These are phyloP conservation scores for Dendrostoma leiphaemia DNA, from an alignment of 2,329 filamentous ascomycete species.

Conservation along the genomic window DNA sequence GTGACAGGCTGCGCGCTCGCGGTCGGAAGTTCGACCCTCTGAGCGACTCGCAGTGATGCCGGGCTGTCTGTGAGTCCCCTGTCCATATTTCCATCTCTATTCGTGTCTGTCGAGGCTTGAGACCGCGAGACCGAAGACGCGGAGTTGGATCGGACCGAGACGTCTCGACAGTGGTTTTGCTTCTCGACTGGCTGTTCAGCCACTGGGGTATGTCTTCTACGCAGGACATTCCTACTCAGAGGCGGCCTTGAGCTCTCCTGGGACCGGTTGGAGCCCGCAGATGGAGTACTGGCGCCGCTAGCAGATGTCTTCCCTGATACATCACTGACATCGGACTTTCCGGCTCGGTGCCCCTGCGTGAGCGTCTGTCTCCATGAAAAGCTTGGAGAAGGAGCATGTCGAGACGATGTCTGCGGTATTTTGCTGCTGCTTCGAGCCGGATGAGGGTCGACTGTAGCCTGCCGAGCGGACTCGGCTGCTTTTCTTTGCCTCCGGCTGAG, in stretches of 20 bases:
- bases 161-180: slow-evolving; percentile 33
- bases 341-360: slow-evolving; percentile 42
- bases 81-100: slow-evolving; percentile 36
- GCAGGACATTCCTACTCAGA: slow-evolving; percentile 45
- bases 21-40: slow-evolving; percentile 39
- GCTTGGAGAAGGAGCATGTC: slow-evolving; percentile 26
- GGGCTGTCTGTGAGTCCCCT: slow-evolving; percentile 42
- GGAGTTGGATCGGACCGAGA: slow-evolving; percentile 38
- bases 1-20: slow-evolving; percentile 39
- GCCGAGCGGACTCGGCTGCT: slow-evolving; percentile 23
- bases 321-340: slow-evolving; percentile 35
- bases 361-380: slow-evolving; percentile 33
- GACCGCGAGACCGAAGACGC: slow-evolving; percentile 42
- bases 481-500: slow-evolving; percentile 26
- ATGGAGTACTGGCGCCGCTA: slow-evolving; percentile 27
- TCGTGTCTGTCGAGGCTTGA: slow-evolving; percentile 34
- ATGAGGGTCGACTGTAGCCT: neutral
- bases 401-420: slow-evolving; percentile 34
- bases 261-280: slow-evolving; percentile 31
- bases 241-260: slow-evolving; percentile 31
- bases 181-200: slow-evolving; percentile 35
- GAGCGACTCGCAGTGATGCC: slow-evolving; percentile 39
- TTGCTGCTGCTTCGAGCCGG: slow-evolving; percentile 27
- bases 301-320: slow-evolving; percentile 30
- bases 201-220: slow-evolving; percentile 49